Base-by-base conservation (phyloP, 116 monocot species). In the Dioscorea cayenensis region DNA sequence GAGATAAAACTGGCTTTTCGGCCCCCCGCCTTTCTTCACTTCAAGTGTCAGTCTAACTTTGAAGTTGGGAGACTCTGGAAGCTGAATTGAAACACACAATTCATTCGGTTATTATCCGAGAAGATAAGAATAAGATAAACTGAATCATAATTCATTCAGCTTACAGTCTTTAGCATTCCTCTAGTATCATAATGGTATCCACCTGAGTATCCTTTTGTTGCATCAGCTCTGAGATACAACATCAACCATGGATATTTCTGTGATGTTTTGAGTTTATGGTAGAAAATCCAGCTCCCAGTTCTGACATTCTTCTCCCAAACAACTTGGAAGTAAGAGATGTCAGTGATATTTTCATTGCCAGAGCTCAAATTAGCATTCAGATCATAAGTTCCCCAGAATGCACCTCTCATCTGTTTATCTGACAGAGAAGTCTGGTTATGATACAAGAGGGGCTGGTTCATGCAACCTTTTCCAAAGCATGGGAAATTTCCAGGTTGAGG, bases 1-100 rank as follows among this genome's bases (percentile, higher is more conserved):
- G 37, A 94, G 82, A 77, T 94, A 94, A 80, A 94, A 94, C 76
- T 94, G 94, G 78, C 90, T 90, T 22, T 82, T 84, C 1, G 83
- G 75, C 0, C 90, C 94, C 0, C 94, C 94, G 0, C 88, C 90
- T 35, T 79, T 66, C 51, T 52, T 80, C 51, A 94, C 72, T 10
- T 90, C 84, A 37, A 90, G 72, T 1, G 80, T 82, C 3, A 94
- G 16, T 60, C 82, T 49, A 22, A 90, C 90, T 70, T 90, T 88
- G 83, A 94, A 90, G 71, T 90, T 69, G 2, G 94, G 94, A 0
- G 94, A 90, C 68, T 88, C 79, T 4, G 90, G 94, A 9, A 94
- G 65, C 90, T 90, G 68, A 17, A 49, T 21, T 32, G 32, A 32
- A 12, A 14, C 22, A 67, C 9, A 20, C 43, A 43, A 12, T 43